A percentile compares a stretch with the other conserved stretches of the same genome.
Evolutionary conservation across 495 filamentous ascomycete genomes (phyloP).

Genomic region (Jackrogersella multiformis): DNA sequence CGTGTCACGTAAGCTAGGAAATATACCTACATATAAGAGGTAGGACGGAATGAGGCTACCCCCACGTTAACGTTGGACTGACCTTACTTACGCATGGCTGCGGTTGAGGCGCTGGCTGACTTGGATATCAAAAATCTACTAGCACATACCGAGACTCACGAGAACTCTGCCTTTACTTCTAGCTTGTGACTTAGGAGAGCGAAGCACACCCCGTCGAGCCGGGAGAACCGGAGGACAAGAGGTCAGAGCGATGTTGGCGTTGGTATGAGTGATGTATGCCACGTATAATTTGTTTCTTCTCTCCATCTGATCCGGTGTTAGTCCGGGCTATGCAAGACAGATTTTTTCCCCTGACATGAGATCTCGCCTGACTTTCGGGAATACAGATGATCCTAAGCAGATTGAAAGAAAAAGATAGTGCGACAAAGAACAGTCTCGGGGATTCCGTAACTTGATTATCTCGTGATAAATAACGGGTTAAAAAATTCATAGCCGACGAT

Average conservation of each 20-base stretch:
- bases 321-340: not conserved
- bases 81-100: not conserved
- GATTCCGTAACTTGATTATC: not conserved
- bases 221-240: not conserved
- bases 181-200: not conserved
- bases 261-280: not conserved
- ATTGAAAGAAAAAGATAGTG: not conserved
- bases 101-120: not conserved
- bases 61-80: not conserved
- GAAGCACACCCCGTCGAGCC: not conserved
- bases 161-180: not conserved
- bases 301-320: slow-evolving; percentile 3
- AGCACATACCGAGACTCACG: not conserved
- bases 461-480: not conserved
- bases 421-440: not conserved
- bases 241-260: not conserved
- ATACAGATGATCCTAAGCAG: too few species aligned
- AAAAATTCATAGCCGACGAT: not conserved
- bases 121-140: not conserved
- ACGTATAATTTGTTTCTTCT: too few species aligned
- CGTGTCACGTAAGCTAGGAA: not conserved
- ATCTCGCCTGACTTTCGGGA: not conserved
- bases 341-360: not conserved
- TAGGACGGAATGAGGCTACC: not conserved
- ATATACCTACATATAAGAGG: not conserved